These are phyloP conservation scores for Strigomonas culicis DNA, from an alignment of 208 protist species.

Conservation along the genomic window DNA sequence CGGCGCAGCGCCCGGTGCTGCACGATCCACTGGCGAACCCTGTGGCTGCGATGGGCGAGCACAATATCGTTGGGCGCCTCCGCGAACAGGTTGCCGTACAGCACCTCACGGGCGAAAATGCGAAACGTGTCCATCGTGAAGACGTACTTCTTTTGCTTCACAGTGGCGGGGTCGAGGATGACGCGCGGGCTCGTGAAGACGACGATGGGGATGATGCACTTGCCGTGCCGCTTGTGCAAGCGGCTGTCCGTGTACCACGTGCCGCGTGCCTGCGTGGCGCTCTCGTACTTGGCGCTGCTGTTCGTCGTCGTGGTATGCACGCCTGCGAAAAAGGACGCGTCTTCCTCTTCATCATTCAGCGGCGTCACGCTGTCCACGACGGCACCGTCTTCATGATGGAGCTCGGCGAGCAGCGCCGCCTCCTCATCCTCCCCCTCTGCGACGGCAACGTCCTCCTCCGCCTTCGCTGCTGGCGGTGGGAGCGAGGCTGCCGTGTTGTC, in stretches of 20 bases:
- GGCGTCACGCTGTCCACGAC: no score
- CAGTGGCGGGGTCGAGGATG: conserved; percentile 65
- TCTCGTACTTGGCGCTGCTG: not conserved
- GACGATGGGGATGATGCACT: conserved; percentile 73
- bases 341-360: no score
- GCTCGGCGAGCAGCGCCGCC: not conserved
- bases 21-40: not conserved
- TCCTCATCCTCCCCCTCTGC: not conserved
- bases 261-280: conserved; percentile 14
- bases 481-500: no score
- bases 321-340: no score
- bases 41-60: not conserved
- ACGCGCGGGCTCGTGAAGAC: conserved; percentile 79
- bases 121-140: conserved; percentile 68
- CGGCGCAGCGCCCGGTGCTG: not conserved
- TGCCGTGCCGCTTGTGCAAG: conserved; percentile 70
- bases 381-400: no score
- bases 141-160: conserved; percentile 59
- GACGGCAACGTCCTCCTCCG: not conserved
- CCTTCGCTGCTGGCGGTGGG: no score
- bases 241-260: conserved; percentile 79
- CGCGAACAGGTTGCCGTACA: conserved; percentile 33
- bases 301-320: not conserved
- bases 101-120: conserved; percentile 40
- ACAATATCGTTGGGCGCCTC: conserved; percentile 22